Conservation (phyloP, 805 yeast genomes). For the Candida boidinii region DNA sequence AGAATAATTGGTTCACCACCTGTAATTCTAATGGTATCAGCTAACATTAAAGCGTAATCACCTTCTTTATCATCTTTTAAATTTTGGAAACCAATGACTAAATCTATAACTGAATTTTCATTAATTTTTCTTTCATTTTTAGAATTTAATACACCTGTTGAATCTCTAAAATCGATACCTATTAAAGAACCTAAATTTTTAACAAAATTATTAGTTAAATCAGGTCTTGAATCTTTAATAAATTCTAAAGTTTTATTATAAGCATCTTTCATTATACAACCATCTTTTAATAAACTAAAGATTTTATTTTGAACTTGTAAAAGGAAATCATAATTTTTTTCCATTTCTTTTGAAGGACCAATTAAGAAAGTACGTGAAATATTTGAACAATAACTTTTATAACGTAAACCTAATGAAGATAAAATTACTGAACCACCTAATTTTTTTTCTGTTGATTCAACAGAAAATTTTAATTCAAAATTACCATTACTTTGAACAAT, state of each 20-base stretch:
- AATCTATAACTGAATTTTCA: constrained; percentile 66
- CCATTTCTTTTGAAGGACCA: constrained; percentile 78
- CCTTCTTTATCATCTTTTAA: constrained; percentile 45
- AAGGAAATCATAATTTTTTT: constrained; percentile 69
- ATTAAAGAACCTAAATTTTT: constrained; percentile 82
- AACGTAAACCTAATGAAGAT: constrained; percentile 78
- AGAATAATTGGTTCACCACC: constrained; percentile 53
- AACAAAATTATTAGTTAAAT: constrained; percentile 53
- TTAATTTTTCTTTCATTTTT: constrained; percentile 62
- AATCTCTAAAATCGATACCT: constrained; percentile 85
- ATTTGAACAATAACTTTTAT: constrained; percentile 82
- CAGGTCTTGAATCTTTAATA: constrained; percentile 57
- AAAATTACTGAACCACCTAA: constrained; percentile 73
- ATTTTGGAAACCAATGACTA: constrained; percentile 71
- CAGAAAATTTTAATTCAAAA: constrained; percentile 78
- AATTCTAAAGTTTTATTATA: constrained; percentile 55
- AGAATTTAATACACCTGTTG: constrained; percentile 60
- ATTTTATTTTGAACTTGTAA: constrained; percentile 61
- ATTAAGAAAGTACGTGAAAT: constrained; percentile 82
- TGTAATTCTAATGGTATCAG: constrained; percentile 74
- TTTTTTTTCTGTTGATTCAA: constrained; percentile 59
- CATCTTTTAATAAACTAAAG: constrained; percentile 54
- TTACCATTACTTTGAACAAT: constrained; percentile 83
- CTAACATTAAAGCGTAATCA: constrained; percentile 60
- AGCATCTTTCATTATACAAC: constrained; percentile 56